Evolutionary conservation across 305 asterid species (phyloP).

Genomic region (Solanum hybrid): DNA sequence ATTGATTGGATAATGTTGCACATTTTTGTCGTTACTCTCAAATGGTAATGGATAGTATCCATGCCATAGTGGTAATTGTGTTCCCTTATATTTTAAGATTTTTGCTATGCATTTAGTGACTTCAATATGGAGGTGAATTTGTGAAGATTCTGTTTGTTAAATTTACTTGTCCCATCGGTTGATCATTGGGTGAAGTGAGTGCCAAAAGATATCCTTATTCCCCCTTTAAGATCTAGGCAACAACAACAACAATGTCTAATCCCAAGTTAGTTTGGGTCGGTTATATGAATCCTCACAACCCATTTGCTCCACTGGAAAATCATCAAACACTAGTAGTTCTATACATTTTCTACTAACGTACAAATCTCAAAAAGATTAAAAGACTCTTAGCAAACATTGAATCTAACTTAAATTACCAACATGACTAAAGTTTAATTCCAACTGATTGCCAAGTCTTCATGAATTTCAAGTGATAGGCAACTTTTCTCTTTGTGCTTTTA

Average conservation of each 20-base stretch:
- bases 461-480: too few relatives aligned
- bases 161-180: not conserved
- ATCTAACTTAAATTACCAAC: too few relatives aligned
- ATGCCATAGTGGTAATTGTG: not conserved
- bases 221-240: not conserved
- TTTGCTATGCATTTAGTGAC: not conserved
- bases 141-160: not conserved
- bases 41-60: not conserved
- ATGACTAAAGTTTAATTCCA: too few relatives aligned
- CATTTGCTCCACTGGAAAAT: too few relatives aligned
- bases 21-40: not conserved
- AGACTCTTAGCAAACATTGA: too few relatives aligned
- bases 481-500: not conserved
- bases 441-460: too few relatives aligned
- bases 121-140: not conserved
- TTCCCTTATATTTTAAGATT: not conserved
- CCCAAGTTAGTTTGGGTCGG: too few relatives aligned
- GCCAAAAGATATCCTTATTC: not conserved
- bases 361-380: too few relatives aligned
- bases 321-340: too few relatives aligned
- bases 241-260: too few relatives aligned
- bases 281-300: too few relatives aligned
- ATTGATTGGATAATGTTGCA: not conserved
- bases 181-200: not conserved
- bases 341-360: too few relatives aligned